Base-by-base conservation (phyloP, 2,329 filamentous ascomycete genomes). In the Penicillium freii region DNA sequence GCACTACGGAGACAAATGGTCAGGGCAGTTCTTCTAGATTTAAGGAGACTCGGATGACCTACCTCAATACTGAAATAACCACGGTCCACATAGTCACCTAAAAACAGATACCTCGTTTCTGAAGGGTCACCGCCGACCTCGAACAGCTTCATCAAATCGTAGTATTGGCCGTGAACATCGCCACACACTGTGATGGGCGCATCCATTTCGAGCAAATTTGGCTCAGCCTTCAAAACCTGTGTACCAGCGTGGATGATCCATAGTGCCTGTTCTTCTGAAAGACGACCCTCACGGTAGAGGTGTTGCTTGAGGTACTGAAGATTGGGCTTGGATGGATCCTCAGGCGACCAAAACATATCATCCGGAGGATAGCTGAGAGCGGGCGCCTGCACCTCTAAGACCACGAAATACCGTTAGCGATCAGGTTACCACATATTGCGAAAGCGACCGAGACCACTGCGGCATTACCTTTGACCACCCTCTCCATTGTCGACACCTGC, bases 111-210 rank as follows among this genome's bases (percentile, higher is more conserved):
- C 71, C 94, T 82, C 31, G 94, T 99, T 79, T 99, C 94, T 53
- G 93, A 86, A 40, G 94, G 94, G 75, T 99, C 94, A 63, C 94
- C 94, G 65, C 94, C 94, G 51, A 99, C 94, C 77, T 99, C 94
- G 71, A 99, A 99, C 34, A 99, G 84, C 82, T 99, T 99, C 94
- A 99, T 99, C 73, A 99, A 79, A 76, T 99, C 94, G 76, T 96
- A 99, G 80, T 97, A 99, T 79, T 99, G 94, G 66, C 94, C 94
- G 77, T 99, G 94, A 54, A 99, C 92, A 72, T 99, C 94, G 73
- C 94, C 94, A 71, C 94, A 99, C 50, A 99, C 94, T 10, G 94
- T 99, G 73, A 99, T 99, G 60, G 94, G 94, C 40, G 94, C 94
- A 76, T 99, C 94, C 94, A 99, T 99, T 82, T 99, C 94, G 66